Evolutionary conservation across 805 yeast species (phyloP).

Genomic region (Pichia rugopelliculosa): DNA sequence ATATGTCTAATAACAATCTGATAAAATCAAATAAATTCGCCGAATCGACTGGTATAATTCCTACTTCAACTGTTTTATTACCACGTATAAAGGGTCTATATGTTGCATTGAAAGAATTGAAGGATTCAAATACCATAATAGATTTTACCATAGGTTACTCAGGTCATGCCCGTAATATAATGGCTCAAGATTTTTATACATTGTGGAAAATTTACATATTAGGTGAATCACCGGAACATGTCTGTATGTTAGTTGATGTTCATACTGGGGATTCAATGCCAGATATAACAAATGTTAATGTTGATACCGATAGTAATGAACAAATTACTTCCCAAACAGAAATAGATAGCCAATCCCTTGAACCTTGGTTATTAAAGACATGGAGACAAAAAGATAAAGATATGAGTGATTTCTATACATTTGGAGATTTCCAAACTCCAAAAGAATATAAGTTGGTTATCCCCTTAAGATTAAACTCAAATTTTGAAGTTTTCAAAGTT

Average conservation of each 20-base stretch:
- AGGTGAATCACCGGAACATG: constrained; percentile 64
- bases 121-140: constrained; percentile 52
- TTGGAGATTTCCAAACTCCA: constrained; percentile 41
- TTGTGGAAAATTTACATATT: constrained; percentile 53
- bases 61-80: constrained; percentile 45
- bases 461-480: constrained; percentile 16
- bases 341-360: constrained; percentile 38
- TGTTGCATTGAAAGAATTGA: constrained; percentile 50
- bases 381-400: constrained; percentile 78
- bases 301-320: constrained; percentile 34
- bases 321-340: constrained; percentile 19
- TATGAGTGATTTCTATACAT: constrained; percentile 52
- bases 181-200: constrained; percentile 73
- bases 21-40: constrained; percentile 52
- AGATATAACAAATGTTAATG: constrained; percentile 25
- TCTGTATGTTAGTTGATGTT: constrained; percentile 59
- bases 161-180: constrained; percentile 54
- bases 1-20: constrained; percentile 60
- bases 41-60: constrained; percentile 40
- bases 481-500: neutral
- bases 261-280: constrained; percentile 28
- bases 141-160: constrained; percentile 82
- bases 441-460: constrained; percentile 14
- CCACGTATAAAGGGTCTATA: constrained; percentile 82
- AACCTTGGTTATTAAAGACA: constrained; percentile 61